phyloP scores from a whole-genome alignment of 352 stramenopile genomes.

The Phytophthora vignae region DNA sequence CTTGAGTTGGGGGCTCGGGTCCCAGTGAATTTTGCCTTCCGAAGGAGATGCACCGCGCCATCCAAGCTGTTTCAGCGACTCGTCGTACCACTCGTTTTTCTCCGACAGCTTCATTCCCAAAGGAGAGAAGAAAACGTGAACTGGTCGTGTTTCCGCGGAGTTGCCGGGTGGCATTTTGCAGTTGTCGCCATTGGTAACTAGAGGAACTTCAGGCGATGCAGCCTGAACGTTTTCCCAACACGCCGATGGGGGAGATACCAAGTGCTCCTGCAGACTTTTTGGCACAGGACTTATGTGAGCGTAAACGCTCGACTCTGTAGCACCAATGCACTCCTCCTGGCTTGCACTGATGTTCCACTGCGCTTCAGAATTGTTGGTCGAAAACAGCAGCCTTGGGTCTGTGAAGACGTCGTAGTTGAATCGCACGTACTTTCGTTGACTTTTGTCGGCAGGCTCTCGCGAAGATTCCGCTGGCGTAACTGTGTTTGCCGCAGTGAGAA shows the following conservation, averaged over 20 bases:
- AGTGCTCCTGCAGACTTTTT: constrained; percentile 2
- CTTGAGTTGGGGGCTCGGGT: constrained; percentile 47
- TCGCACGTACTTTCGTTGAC: constrained; percentile 51
- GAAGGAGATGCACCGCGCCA: constrained; percentile 46
- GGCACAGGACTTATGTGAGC: constrained; percentile 6
- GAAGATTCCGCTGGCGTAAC: constrained; percentile 23
- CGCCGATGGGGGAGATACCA: constrained; percentile 22
- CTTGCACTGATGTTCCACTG: constrained; percentile 7
- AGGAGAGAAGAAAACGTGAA: constrained; percentile 49
- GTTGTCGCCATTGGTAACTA: background rate
- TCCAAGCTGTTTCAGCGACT: constrained; percentile 51
- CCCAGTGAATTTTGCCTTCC: constrained; percentile 56
- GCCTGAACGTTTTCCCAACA: constrained; percentile 20
- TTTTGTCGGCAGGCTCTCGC: constrained; percentile 30
- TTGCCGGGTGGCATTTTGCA: background rate
- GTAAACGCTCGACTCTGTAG: background rate
- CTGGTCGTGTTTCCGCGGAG: constrained; percentile 5
- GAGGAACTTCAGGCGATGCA: constrained; percentile 1
- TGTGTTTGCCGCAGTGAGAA: constrained; percentile 37
- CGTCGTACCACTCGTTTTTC: constrained; percentile 58
- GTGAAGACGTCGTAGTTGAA: constrained; percentile 73
- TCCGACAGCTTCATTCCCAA: constrained; percentile 10
- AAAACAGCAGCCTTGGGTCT: constrained; percentile 39
- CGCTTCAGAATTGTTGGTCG: constrained; percentile 9
- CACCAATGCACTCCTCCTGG: constrained; percentile 7